phyloP scores from a whole-genome alignment of 2,329 filamentous ascomycete genomes.

The Pseudogymnoascus sp. region DNA sequence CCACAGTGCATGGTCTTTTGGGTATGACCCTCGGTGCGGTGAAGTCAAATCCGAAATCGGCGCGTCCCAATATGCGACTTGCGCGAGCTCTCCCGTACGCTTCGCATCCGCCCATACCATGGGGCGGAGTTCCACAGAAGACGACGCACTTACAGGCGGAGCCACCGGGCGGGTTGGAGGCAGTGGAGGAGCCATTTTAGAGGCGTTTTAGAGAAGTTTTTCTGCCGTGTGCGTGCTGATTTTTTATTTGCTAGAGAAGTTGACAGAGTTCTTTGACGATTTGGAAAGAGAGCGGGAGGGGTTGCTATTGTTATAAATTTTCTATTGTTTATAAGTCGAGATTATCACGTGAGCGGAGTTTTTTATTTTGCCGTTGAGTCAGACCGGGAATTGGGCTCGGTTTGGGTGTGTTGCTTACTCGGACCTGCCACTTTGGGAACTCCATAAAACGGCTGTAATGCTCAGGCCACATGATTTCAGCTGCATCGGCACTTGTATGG shows the following conservation, averaged over 20 bases:
- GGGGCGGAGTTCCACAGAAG: not conserved
- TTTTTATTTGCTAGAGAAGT: not conserved
- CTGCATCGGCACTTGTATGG: not conserved
- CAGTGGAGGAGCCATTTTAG: not conserved
- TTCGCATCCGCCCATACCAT: not conserved
- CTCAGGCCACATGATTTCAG: not conserved
- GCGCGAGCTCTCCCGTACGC: slow-evolving; percentile 12
- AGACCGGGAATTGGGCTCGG: not conserved
- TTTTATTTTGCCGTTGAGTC: not conserved
- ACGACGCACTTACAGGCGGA: not conserved
- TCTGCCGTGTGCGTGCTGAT: not conserved
- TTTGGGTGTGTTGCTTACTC: not conserved
- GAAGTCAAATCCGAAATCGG: slow-evolving; percentile 15
- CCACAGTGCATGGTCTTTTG: not conserved
- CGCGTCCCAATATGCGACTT: slow-evolving; percentile 17
- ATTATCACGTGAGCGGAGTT: not conserved
- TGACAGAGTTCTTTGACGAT: not conserved
- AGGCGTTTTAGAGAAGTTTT: not conserved
- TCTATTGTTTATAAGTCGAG: not conserved
- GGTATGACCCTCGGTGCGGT: slow-evolving; percentile 15
- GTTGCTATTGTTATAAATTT: not conserved
- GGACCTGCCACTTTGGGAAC: not conserved
- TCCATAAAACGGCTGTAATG: not conserved
- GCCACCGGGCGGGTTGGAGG: not conserved
- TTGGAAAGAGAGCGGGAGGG: not conserved